These are phyloP conservation scores for Sugiyamaella xylanicola DNA, from an alignment of 1,139 yeast species.

Conservation along the genomic window DNA sequence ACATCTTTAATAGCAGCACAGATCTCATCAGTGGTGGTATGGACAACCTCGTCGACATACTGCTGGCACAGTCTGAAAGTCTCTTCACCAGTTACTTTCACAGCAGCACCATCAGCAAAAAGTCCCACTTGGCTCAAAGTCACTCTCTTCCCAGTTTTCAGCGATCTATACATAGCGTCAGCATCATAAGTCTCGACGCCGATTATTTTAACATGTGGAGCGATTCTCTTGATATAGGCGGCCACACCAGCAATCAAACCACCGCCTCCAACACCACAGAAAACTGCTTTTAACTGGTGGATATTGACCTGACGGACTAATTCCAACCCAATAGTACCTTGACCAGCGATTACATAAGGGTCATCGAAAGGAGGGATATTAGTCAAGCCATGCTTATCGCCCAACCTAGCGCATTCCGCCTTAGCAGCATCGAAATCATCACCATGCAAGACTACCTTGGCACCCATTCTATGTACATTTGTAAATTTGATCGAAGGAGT, in stretches of 20 bases:
- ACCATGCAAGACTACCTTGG: slow-evolving; percentile 90
- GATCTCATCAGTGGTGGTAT: slow-evolving; percentile 89
- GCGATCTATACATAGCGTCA: slow-evolving; percentile 81
- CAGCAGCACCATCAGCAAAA: slow-evolving; percentile 99
- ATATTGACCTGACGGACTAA: slow-evolving; percentile 81
- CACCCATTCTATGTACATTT: slow-evolving; percentile 88
- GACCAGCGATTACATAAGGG: slow-evolving; percentile 99
- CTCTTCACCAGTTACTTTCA: slow-evolving; percentile 84
- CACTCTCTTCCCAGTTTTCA: slow-evolving; percentile 57
- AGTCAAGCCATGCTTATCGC: slow-evolving; percentile 69
- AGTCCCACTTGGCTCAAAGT: slow-evolving; percentile 75
- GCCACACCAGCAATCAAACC: slow-evolving; percentile 93
- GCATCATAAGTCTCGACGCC: slow-evolving; percentile 98
- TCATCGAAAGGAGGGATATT: slow-evolving; percentile 97
- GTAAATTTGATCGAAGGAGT: slow-evolving; percentile 93
- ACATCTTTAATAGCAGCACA: slow-evolving; percentile 98
- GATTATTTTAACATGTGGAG: slow-evolving; percentile 94
- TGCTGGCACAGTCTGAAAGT: slow-evolving; percentile 79
- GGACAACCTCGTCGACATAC: slow-evolving; percentile 83
- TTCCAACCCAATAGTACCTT: slow-evolving; percentile 96
- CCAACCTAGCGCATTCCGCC: slow-evolving; percentile 75
- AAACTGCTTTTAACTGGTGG: slow-evolving; percentile 79
- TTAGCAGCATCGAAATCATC: slow-evolving; percentile 94
- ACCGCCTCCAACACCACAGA: slow-evolving; percentile 96
- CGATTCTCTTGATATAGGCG: slow-evolving; percentile 85